Base-by-base conservation (phyloP, 1,284 basidiomycete genomes). In the Schizophyllum commune region DNA sequence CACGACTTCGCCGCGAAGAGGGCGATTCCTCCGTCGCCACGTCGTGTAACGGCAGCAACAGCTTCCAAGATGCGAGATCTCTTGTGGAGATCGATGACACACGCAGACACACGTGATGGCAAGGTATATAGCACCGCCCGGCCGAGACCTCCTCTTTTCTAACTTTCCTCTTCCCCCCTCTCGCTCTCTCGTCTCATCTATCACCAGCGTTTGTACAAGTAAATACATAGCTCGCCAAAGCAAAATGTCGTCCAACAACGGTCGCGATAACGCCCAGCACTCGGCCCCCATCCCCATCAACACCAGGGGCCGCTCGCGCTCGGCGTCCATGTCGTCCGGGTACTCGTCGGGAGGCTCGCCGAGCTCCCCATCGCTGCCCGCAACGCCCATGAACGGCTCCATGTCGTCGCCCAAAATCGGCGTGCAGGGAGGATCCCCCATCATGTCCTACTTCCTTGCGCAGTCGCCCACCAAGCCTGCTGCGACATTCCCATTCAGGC, bases 361-460 rank as follows among this genome's bases (percentile, higher is more conserved):
- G 39, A 74, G 75, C 65, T 83, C 84, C 0, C 75, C 78, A 15
- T 77, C 77, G 3, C 79, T 81, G 59, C 64, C 81, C 60, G 70
- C 77, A 57, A 78, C 83, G 57, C 75, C 83, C 53, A 62, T 75
- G 66, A 73, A 78, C 58, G 66, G 79, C 52, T 62, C 67, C 7
- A 68, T 64, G 63, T 73, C 78, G 5, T 82, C 83, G 3, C 79
- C 86, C 2, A 79, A 81, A 13, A 79, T 78, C 13, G 20, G 20
- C 20, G 27, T 32, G 11, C 39, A 47, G 39, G 39, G 39, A 11
- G 39, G 39, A 11, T 89, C 89, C 1, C 87, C 89, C 56, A 84
- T 91, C 63, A 72, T 91, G 58, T 83, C 83, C 57, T 86, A 87
- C 70, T 86, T 88, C 71, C 72, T 89, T 58, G 77, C 80, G 58